Conservation (phyloP, 352 stramenopile species). For the Phytophthora sp. region DNA sequence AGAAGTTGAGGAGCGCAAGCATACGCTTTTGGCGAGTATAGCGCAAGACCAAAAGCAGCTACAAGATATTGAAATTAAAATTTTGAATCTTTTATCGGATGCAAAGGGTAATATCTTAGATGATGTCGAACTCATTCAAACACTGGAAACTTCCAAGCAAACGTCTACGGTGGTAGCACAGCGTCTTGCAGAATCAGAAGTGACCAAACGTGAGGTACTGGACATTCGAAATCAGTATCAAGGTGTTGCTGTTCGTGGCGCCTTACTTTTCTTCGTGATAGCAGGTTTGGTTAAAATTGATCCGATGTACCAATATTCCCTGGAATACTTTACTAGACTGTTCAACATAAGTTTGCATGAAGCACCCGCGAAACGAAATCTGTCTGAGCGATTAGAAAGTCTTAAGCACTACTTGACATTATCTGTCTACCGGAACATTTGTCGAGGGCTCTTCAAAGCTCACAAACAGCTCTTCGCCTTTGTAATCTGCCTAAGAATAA, state of each 20-base stretch:
- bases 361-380: slow-evolving; percentile 22
- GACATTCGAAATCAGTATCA: slow-evolving; percentile 72
- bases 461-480: slow-evolving; percentile 75
- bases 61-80: slow-evolving; percentile 92
- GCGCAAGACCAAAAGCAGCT: slow-evolving; percentile 89
- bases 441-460: slow-evolving; percentile 66
- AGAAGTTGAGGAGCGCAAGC: slow-evolving; percentile 89
- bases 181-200: slow-evolving; percentile 60
- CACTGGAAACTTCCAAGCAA: slow-evolving; percentile 69
- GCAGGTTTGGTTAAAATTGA: slow-evolving; percentile 63
- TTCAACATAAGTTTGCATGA: slow-evolving; percentile 69
- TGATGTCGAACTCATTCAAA: slow-evolving; percentile 83
- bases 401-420: slow-evolving; percentile 55
- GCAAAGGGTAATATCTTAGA: slow-evolving; percentile 92
- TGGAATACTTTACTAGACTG: slow-evolving; percentile 72
- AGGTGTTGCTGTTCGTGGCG: slow-evolving; percentile 54
- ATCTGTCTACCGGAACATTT: slow-evolving; percentile 76
- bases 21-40: slow-evolving; percentile 88
- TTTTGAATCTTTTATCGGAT: slow-evolving; percentile 86
- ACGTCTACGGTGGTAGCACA: slow-evolving; percentile 65
- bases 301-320: slow-evolving; percentile 84
- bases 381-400: slow-evolving; percentile 45
- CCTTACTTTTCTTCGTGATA: slow-evolving; percentile 78
- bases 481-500: slow-evolving; percentile 57
- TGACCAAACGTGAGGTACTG: slow-evolving; percentile 65